Base-by-base conservation (phyloP, 805 yeast species). In the Starmerella bombi region DNA sequence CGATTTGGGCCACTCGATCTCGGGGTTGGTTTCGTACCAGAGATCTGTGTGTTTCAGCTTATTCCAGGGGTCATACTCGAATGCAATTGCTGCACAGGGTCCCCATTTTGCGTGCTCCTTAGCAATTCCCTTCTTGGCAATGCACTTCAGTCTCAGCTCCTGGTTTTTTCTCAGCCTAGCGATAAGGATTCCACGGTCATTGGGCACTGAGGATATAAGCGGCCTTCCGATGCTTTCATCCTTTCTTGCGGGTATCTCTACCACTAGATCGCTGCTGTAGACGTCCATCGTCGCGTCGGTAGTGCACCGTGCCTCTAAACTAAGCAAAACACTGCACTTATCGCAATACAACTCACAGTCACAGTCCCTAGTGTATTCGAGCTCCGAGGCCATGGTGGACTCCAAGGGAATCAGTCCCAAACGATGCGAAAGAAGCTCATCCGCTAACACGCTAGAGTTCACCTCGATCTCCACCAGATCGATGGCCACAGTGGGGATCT, bases 31-130 rank as follows among this genome's bases (percentile, higher is more conserved):
- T 63, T 91, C 98, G 59, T 80, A 83, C 99, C 99, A 91, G 57
- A 73, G 82, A 53, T 85, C 94, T 0, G 98, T 91, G 59, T 91
- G 98, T 58, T 81, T 79, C 54, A 91, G 70, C 63, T 88, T 91
- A 63, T 91, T 91, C 93, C 94, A 88, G n/a, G 99, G 98, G 56
- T 88, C 98, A 57, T 88, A 88, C 61, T 88, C 98, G 55, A 88
- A 88, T 16, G 93, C 96, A 41, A 88, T 73, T 18, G 97, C 97
- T 0, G 96, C 72, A 50, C 93, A 80, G 10, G 98, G 96, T 5
- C 91, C 78, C 99, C 99, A 91, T 58, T 91, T 91, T 37, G 98
- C 95, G 58, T 91, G 99, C 59, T 91, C 99, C 59, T 86, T 86
- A 37, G 94, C 82, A 44, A 85, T 85, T 33, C 97, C 98, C 66